Base-by-base conservation (phyloP, 768 basidiomycete species). In the Leccinum ochraceum region DNA sequence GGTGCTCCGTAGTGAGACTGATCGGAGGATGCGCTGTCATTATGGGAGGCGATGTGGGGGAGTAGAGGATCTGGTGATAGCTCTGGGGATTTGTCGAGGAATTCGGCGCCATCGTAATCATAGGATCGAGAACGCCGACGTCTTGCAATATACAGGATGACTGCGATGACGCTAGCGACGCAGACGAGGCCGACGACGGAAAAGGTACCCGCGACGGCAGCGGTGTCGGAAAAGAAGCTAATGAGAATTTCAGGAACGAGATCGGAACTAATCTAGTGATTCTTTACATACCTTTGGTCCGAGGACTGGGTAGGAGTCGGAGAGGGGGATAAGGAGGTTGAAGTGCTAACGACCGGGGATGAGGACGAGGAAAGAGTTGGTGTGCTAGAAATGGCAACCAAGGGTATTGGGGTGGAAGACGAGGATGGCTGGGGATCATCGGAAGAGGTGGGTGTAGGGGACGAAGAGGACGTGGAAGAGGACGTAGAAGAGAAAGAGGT, bases 221-320 rank as follows among this genome's bases (percentile, higher is more conserved):
- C 78, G 54, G 76, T 80, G 63, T 80, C 77, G 51, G 74, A 63
- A 63, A 81, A 77, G 75, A 83, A 83, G 60, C 82, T 83, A 56
- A 24, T 20, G 48, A 1, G 26, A 30, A 42, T 36, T 1, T 64
- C 48, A 63, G 32, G 3, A 3, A 14, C 4, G 2, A 44, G n/a
- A 20, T 44, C 39, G 44, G 3, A 14, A 10, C 28, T 30, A 30
- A 0, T 30, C 26, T 3, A 13, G 7, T 30, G 16, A 17, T 39
- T 1, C 1, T 13, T 11, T 20, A 61, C 69, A 24, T 57, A 75
- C 70, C 69, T 54, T 13, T 63, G 57, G 42, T 72, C 62, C 44
- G 73, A 58, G 32, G 72, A 49, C 0, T 22, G 59, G 1, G 57
- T 52, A 7, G 65, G 11, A 9, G 64, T 59, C 32, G 66, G 13